Conservation (phyloP, 352 stramenopile species). For the Phytophthora colocasiae region DNA sequence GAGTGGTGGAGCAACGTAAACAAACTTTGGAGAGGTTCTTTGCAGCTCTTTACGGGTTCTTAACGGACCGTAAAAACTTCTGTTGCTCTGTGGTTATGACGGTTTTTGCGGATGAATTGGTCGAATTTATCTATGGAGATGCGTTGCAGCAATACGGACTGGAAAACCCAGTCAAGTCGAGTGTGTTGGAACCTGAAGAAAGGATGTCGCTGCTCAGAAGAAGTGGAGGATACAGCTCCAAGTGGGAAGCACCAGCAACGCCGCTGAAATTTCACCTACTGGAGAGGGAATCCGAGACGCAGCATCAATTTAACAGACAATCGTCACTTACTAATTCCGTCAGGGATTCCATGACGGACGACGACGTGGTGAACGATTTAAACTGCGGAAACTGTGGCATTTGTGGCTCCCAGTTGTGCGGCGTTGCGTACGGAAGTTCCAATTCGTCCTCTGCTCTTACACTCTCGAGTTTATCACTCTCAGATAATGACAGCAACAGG, state of each 20-base stretch:
- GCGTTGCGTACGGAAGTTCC: conserved; percentile 48
- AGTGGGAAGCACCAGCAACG: conserved; percentile 22
- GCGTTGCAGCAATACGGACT: conserved; percentile 56
- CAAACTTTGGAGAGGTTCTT: conserved; percentile 71
- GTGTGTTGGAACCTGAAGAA: conserved; percentile 1
- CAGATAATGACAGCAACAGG: conserved; percentile 40
- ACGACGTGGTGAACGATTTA: conserved; percentile 35
- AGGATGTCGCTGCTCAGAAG: conserved; percentile 9
- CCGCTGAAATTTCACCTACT: conserved; percentile 15
- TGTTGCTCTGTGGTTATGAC: conserved; percentile 50
- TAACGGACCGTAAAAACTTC: conserved; percentile 72
- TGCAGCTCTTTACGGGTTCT: conserved; percentile 55
- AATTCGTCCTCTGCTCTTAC: conserved; percentile 22
- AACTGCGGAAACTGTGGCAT: conserved; percentile 38
- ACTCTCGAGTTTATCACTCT: conserved; percentile 25
- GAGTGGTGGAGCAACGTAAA: conserved; percentile 53
- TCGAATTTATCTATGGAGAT: conserved; percentile 75
- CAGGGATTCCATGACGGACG: conserved; percentile 34
- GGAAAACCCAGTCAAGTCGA: conserved; percentile 31
- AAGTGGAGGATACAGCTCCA: conserved; percentile 15
- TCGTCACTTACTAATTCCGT: conserved; percentile 33
- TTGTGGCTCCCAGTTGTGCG: conserved; percentile 54
- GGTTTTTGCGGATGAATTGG: conserved; percentile 51
- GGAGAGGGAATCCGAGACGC: conserved; percentile 2
- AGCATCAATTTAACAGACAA: conserved; percentile 7